Percentiles rank a stretch among this genome's conserved stretches.
These are phyloP conservation scores for Emmonsia crescens DNA, from an alignment of 2,329 filamentous ascomycete species.

Conservation along the genomic window DNA sequence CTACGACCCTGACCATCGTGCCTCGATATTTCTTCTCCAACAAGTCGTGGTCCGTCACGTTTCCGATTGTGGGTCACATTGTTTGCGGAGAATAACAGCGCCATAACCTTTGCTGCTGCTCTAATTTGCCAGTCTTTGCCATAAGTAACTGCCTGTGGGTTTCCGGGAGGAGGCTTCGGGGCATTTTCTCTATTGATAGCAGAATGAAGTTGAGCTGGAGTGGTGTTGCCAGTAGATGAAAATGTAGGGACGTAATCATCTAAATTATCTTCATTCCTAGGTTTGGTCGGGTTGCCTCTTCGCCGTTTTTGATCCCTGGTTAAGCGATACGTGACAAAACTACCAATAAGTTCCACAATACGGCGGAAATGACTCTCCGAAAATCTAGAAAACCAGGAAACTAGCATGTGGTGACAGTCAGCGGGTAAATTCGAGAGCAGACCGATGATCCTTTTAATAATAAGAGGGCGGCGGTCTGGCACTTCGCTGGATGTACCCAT, in stretches of 20 bases:
- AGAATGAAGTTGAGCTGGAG: constrained; percentile 62
- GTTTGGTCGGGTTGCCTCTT: constrained; percentile 48
- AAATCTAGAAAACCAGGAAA: constrained; percentile 67
- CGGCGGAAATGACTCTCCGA: constrained; percentile 57
- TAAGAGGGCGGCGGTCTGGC: constrained; percentile 63
- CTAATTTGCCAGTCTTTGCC: constrained; percentile 83
- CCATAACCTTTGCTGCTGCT: constrained; percentile 68
- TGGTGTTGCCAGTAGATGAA: constrained; percentile 51
- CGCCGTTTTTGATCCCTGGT: constrained; percentile 59
- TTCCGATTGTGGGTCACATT: constrained; percentile 35
- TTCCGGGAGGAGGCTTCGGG: constrained; percentile 38
- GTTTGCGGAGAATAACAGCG: constrained; percentile 73
- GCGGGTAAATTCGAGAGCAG: constrained; percentile 64
- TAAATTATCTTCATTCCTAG: constrained; percentile 33
- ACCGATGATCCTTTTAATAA: constrained; percentile 76
- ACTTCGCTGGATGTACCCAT: constrained; percentile 23
- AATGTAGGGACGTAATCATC: constrained; percentile 64
- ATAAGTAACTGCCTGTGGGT: constrained; percentile 48
- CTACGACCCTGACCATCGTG: constrained; percentile 41
- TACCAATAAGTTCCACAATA: constrained; percentile 64
- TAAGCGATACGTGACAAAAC: constrained; percentile 73
- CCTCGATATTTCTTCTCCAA: constrained; percentile 9
- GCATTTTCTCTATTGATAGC: constrained; percentile 47
- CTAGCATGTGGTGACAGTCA: constrained; percentile 64
- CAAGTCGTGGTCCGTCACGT: constrained; percentile 16